Evolutionary conservation across 2,329 filamentous ascomycete genomes (phyloP).

Genomic region (Tolypocladium tropicale): DNA sequence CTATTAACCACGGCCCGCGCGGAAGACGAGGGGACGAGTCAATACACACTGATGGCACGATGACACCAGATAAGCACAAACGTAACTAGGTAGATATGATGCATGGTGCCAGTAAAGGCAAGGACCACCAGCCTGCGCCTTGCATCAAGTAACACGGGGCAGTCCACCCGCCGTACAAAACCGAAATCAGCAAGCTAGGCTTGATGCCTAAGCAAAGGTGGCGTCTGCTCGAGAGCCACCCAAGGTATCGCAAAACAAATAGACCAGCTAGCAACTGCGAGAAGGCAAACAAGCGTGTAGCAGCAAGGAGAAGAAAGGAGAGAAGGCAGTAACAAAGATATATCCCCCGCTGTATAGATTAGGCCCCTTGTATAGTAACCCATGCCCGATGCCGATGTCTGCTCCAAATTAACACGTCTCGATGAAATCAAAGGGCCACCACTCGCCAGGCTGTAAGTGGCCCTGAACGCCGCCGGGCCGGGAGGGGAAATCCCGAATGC

Average conservation of each 20-base stretch:
- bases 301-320: neutral
- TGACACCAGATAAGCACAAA: neutral
- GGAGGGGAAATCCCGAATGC: slow-evolving; percentile 1
- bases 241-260: slow-evolving; percentile 6
- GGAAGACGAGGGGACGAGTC: neutral
- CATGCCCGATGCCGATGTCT: slow-evolving; percentile 1
- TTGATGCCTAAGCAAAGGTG: neutral
- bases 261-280: neutral
- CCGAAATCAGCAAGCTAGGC: neutral
- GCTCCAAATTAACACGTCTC: neutral
- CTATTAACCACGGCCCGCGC: neutral
- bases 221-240: slow-evolving; percentile 6
- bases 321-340: neutral
- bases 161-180: neutral
- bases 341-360: slow-evolving; percentile 6
- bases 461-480: slow-evolving; percentile 4
- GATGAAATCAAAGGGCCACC: neutral
- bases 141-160: neutral
- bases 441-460: slow-evolving; percentile 1
- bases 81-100: neutral
- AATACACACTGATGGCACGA: neutral
- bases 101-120: neutral
- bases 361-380: slow-evolving; percentile 1
- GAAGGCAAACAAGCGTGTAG: neutral
- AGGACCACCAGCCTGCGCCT: neutral